phyloP scores from a whole-genome alignment of 345 rosid genomes.

The Citrus glauca region DNA sequence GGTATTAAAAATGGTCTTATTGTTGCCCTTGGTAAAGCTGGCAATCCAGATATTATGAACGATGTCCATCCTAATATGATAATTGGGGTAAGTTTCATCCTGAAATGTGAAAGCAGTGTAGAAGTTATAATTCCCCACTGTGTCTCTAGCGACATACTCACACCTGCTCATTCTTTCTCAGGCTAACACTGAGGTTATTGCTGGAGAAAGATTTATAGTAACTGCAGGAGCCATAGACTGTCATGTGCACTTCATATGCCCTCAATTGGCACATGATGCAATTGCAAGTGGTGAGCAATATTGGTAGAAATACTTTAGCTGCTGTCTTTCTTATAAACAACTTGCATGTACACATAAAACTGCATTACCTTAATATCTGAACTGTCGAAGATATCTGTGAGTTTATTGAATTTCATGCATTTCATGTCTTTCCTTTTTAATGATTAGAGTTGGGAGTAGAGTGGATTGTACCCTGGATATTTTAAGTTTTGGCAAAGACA shows the following conservation, averaged over 20 bases:
- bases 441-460: neutral
- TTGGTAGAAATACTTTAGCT: slow-evolving; percentile 6
- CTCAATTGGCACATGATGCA: slow-evolving; percentile 86
- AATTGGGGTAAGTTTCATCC: slow-evolving; percentile 63
- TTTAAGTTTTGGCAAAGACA: neutral
- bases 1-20: slow-evolving; percentile 75
- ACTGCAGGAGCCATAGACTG: slow-evolving; percentile 98
- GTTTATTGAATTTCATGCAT: neutral
- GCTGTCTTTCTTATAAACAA: neutral
- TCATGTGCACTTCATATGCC: slow-evolving; percentile 98
- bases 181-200: slow-evolving; percentile 89
- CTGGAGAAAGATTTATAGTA: slow-evolving; percentile 87
- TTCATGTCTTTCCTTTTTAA: neutral
- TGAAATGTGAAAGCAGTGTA: slow-evolving; percentile 7
- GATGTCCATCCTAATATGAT: slow-evolving; percentile 49
- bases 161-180: slow-evolving; percentile 18
- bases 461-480: neutral
- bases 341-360: neutral
- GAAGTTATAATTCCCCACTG: neutral
- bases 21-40: slow-evolving; percentile 76
- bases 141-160: slow-evolving; percentile 8
- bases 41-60: slow-evolving; percentile 87
- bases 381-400: neutral
- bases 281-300: slow-evolving; percentile 84
- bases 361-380: neutral